Base-by-base conservation (phyloP, 768 basidiomycete genomes). In the Suillus lakei region DNA sequence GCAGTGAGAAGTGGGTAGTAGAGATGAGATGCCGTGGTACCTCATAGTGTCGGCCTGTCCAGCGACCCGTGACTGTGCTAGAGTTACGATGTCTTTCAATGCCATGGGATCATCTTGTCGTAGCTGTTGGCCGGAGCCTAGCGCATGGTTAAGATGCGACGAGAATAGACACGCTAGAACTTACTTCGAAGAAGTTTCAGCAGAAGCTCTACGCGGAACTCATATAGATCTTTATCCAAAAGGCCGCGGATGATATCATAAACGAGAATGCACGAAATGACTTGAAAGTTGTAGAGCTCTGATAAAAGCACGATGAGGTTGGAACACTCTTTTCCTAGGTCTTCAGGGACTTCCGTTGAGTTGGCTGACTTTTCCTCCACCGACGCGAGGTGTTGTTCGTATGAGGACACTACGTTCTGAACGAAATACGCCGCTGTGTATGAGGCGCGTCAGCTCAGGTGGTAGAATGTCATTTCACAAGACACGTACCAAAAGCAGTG, bases 251-350 rank as follows among this genome's bases (percentile, higher is more conserved):
- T 90, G 56, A 98, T 76, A 73, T 98, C 98, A 77, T 95, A 99
- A 55, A 98, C 80, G n/a, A 99, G 83, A 13, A 91, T 79, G 64
- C 89, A 94, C 3, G 93, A 93, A 61, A 99, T 86, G 28, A 98
- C 93, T 78, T 95, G 93, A 73, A 98, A 96, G 74, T 98, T 98
- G 81, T 98, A 99, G 23, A 99, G 80, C 74, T 98, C 96, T 2
- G 95, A 92, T 26, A 98, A 78, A 28, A 99, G 85, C 1, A 93
- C 87, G 48, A 97, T 84, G 39, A 99, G 79, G 74, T 99, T 99
- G 12, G 91, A 88, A 68, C 89, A 89, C 73, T 97, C 94, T 78
- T 99, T 99, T 36, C 95, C 93, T 7, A 80, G 75, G 2, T 78
- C 80, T 26, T 82, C 81, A 10, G 72, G 66, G 21, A 72, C 72